Evolutionary conservation across 257 asterid genomes (phyloP).

Genomic region (Solanum clarkiae): DNA sequence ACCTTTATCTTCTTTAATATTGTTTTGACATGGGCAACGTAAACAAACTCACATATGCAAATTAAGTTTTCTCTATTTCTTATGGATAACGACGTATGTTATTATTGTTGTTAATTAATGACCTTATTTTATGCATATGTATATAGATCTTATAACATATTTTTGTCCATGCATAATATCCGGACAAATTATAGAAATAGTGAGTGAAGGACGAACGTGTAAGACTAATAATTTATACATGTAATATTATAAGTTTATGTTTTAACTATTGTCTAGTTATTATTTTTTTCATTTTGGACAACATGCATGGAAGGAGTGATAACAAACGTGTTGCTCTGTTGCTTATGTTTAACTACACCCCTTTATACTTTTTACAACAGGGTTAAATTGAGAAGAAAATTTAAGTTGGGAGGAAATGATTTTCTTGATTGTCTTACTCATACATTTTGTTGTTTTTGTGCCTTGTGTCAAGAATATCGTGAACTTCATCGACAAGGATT

Average conservation of each 20-base stretch:
- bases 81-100: background rate
- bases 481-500: conserved; percentile 23
- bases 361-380: conserved; percentile 5
- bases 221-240: background rate
- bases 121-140: background rate
- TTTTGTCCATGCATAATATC: conserved; percentile 17
- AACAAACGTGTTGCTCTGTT: background rate
- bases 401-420: conserved; percentile 10
- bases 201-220: conserved; percentile 19
- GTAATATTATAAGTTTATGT: background rate
- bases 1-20: too few species aligned
- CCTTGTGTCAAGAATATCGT: conserved; percentile 25
- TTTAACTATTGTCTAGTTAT: background rate
- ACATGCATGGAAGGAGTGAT: conserved; percentile 15
- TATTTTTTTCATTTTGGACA: background rate
- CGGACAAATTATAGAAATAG: conserved; percentile 17
- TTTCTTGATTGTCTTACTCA: conserved; percentile 17
- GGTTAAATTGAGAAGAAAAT: conserved; percentile 5
- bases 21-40: background rate
- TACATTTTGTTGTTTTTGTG: conserved; percentile 7
- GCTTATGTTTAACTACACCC: background rate
- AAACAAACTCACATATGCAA: background rate
- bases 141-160: conserved; percentile 7
- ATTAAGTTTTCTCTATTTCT: background rate
- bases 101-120: background rate